Evolutionary conservation across 176 grass and related monocot species (phyloP), one percentile per base, ranked within the genome.

Genomic region (Cocos nucifera): DNA sequence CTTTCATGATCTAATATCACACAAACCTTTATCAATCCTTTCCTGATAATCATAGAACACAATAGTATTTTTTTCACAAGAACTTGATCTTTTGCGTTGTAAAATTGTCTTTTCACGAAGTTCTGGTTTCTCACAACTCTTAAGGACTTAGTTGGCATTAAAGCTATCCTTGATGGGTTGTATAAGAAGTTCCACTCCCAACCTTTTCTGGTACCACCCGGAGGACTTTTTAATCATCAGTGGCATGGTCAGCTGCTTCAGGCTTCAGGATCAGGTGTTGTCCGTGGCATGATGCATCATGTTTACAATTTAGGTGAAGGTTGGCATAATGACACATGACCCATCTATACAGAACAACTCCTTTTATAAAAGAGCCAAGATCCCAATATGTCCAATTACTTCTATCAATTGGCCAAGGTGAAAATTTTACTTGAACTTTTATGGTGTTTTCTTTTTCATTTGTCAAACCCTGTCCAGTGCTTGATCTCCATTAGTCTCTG

Each of bases 181-280:
- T 91, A 91, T 61, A 76, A 70, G 54, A 22, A 76, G 39, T 77
- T 78, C 60, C 39, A 73, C 4, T 69, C 73, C 18, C 67, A 80
- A 17, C 83, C 83, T 59, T 59, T 77, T n/a, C 23, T 91, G 10
- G 61, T 91, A 76, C 83, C 79, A 15, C 83, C 87, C 20, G 87
- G 87, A 77, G 87, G 87, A 71, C 83, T 86, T 69, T 91, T 86
- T 79, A 79, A 91, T 83, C 83, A 76, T 48, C 79, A 86, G n/a
- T 91, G 87, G 87, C 86, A 83, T 71, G 67, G 79, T 32, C 72
- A 77, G 61, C 69, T 91, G 70, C 76, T 91, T 76, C 60, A 83
- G 61, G 79, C 68, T 74, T 86, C 87, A 62, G 83, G 83, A 63
- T 63, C 53, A n/a, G 76, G 73, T 67, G 80, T 78, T 50, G 72